Base-by-base conservation (phyloP, 2,329 filamentous ascomycete species). In the Phaeosphaeria sp. region DNA sequence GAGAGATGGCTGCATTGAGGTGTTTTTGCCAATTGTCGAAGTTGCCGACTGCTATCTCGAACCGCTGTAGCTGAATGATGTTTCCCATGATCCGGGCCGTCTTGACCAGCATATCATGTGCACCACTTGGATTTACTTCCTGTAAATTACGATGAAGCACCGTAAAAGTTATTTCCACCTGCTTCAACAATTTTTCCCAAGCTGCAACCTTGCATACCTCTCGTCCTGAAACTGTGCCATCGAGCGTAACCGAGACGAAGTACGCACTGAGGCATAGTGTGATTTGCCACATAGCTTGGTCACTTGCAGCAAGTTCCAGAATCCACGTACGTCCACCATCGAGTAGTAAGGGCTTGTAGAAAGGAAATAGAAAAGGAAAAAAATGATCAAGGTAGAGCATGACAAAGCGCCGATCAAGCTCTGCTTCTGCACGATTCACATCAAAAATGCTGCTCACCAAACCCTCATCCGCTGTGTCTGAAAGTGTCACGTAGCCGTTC, bases 291-390 rank as follows among this genome's bases (percentile, higher is more conserved):
- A 66, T 43, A 15, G 60, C 63, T 7, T 60, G 61, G 83, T 86
- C 87, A 58, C 80, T 82, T 54, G 84, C 80, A 10, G 89, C 77
- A 43, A 86, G 76, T 27, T 84, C 81, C 36, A 89, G 75, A 25
- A 89, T 78, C 87, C 87, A 89, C 23, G 83, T 82, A 49, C 84
- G 81, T 15, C 86, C 87, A n/a, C 85, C 83, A 55, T 84, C 78
- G 3, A 85, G 77, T 6, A 87, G 68, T 2, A 79, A 78, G 0
- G 87, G 87, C 2, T 81, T 81, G 72, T 89, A 89, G 68, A 88
- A 85, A 2, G 87, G 87, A 66, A 86, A 89, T 1, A 89, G 74
- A 62, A 87, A 85, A 1, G 87, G 86, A 59, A 89, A 83, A 20
- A 88, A 79, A 60, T 85, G 83, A 69, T 89, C 87, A 46, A 89